These are phyloP conservation scores for Melaleuca quinquenervia DNA, from an alignment of 345 rosid genomes.

Conservation along the genomic window DNA sequence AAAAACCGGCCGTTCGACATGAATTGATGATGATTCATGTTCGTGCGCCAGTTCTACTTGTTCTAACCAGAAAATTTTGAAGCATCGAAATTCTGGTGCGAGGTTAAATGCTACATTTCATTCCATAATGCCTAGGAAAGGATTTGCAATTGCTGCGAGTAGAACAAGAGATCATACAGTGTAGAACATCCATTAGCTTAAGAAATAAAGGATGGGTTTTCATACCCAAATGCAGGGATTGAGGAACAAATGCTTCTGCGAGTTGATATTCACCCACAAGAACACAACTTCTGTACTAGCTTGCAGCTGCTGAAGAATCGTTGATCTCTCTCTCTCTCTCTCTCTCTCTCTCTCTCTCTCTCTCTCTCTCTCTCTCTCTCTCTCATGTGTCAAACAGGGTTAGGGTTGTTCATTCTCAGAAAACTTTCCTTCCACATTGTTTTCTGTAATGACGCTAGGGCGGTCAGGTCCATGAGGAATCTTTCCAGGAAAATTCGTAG, in stretches of 20 bases:
- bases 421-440: background rate
- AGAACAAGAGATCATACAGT: background rate
- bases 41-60: background rate
- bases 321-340: background rate
- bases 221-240: background rate
- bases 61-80: background rate
- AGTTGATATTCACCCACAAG: background rate
- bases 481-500: slow-evolving; percentile 76
- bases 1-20: background rate
- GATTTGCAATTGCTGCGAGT: background rate
- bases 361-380: background rate
- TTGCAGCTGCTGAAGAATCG: background rate
- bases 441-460: slow-evolving; percentile 32
- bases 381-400: background rate
- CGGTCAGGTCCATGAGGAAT: slow-evolving; percentile 50
- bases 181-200: background rate
- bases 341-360: background rate
- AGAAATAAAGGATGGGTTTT: background rate
- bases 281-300: background rate
- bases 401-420: slow-evolving; percentile 9
- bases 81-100: background rate
- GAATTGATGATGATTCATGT: background rate
- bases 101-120: background rate
- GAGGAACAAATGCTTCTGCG: background rate
- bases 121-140: background rate